phyloP scores from a whole-genome alignment of 305 asterid species.

The Striga hermonthica region DNA sequence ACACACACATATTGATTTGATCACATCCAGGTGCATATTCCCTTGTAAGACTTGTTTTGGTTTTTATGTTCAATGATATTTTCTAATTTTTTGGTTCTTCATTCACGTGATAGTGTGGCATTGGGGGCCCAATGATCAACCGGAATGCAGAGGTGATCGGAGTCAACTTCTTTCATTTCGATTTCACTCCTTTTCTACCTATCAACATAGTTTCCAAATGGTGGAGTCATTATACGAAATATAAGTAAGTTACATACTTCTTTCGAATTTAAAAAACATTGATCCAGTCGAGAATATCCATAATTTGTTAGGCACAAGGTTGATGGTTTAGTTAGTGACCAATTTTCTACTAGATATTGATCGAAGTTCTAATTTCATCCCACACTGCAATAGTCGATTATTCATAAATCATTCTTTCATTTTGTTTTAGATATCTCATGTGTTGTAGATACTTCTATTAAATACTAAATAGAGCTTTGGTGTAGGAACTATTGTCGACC shows the following conservation, averaged over 20 bases:
- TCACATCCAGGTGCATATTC: too few species aligned
- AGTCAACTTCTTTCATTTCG: conserved; percentile 2
- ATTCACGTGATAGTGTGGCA: conserved; percentile 6
- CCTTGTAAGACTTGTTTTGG: too few species aligned
- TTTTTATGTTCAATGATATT: neutral
- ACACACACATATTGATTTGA: too few species aligned
- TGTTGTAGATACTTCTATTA: neutral
- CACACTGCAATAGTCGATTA: neutral
- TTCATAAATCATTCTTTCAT: neutral
- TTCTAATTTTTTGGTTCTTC: neutral
- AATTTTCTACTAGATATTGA: neutral
- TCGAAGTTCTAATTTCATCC: neutral
- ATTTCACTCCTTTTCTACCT: conserved; percentile 14
- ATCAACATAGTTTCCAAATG: conserved; percentile 20
- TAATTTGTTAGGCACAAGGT: neutral
- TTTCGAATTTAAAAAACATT: neutral
- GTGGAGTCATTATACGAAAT: conserved; percentile 19
- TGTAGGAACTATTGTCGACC: conserved; percentile 5
- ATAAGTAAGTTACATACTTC: neutral
- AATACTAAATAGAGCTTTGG: conserved; percentile 1
- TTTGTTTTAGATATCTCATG: neutral
- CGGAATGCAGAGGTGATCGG: conserved; percentile 3
- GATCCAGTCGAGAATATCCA: neutral
- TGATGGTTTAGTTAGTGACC: neutral
- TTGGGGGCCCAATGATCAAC: conserved; percentile 16